These are phyloP conservation scores for Thinopyrum elongatum DNA, from an alignment of 176 grass and related monocot genomes.

Conservation along the genomic window DNA sequence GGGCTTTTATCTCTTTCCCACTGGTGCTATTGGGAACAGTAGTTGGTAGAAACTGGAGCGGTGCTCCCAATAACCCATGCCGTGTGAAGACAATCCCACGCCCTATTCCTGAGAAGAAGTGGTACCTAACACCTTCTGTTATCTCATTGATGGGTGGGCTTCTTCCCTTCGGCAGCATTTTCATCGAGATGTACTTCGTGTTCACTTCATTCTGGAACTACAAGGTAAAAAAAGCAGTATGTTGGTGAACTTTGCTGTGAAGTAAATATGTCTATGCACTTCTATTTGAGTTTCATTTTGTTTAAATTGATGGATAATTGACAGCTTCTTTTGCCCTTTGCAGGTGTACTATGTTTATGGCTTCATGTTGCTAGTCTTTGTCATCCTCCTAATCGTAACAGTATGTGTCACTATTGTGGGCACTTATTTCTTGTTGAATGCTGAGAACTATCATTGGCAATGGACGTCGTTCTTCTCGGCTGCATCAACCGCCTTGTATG, in stretches of 20 bases:
- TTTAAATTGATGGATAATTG: constrained; percentile 9
- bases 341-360: constrained; percentile 99
- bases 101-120: constrained; percentile 95
- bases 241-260: background rate
- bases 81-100: constrained; percentile 97
- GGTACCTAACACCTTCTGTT: constrained; percentile 90
- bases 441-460: constrained; percentile 99
- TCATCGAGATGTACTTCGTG: constrained; percentile 99
- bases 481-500: constrained; percentile 88
- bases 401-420: constrained; percentile 98
- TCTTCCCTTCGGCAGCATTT: constrained; percentile 97
- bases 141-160: constrained; percentile 93
- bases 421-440: constrained; percentile 97
- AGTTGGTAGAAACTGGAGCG: constrained; percentile 97
- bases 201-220: constrained; percentile 99
- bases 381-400: constrained; percentile 94
- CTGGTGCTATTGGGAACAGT: constrained; percentile 90
- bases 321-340: background rate
- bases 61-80: constrained; percentile 94
- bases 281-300: background rate
- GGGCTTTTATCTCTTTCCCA: constrained; percentile 99
- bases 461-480: constrained; percentile 99
- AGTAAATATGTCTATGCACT: background rate
- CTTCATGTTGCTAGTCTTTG: constrained; percentile 97
- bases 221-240: constrained; percentile 64